Evolutionary conservation across 23 red algal genomes (phyloP).

Genomic region (Gracilaria vermiculophylla): DNA sequence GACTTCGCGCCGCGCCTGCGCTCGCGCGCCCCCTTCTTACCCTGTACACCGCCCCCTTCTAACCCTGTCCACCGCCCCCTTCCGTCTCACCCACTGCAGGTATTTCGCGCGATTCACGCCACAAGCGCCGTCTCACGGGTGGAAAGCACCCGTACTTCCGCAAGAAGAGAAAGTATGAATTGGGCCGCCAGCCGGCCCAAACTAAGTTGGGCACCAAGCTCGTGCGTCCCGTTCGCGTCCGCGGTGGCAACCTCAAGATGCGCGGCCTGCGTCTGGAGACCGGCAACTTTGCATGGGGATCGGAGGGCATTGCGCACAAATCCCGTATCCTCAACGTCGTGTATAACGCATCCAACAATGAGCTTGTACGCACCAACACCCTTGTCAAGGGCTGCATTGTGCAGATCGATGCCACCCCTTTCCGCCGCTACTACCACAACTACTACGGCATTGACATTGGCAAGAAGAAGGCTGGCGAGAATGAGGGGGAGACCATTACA

Average conservation of each 20-base stretch:
- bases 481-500: constrained; percentile 73
- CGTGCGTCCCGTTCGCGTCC: constrained; percentile 92
- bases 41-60: background rate
- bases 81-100: constrained; percentile 6
- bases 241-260: constrained; percentile 94
- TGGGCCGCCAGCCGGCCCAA: constrained; percentile 90
- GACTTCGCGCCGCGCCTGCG: background rate
- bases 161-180: constrained; percentile 98
- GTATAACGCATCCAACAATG: constrained; percentile 99
- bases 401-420: constrained; percentile 95
- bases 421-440: constrained; percentile 86
- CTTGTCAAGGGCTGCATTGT: constrained; percentile 97
- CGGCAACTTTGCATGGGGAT: constrained; percentile 95
- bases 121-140: constrained; percentile 98
- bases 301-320: constrained; percentile 81
- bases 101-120: constrained; percentile 90
- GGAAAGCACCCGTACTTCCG: constrained; percentile 80
- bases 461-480: constrained; percentile 89
- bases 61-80: background rate
- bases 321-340: constrained; percentile 89
- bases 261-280: constrained; percentile 90
- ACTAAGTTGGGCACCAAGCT: constrained; percentile 93
- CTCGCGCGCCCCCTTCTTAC: too few species aligned
- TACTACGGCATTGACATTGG: constrained; percentile 96
- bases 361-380: constrained; percentile 98